phyloP scores from a whole-genome alignment of 345 rosid species.

The Cardamine occulta region DNA sequence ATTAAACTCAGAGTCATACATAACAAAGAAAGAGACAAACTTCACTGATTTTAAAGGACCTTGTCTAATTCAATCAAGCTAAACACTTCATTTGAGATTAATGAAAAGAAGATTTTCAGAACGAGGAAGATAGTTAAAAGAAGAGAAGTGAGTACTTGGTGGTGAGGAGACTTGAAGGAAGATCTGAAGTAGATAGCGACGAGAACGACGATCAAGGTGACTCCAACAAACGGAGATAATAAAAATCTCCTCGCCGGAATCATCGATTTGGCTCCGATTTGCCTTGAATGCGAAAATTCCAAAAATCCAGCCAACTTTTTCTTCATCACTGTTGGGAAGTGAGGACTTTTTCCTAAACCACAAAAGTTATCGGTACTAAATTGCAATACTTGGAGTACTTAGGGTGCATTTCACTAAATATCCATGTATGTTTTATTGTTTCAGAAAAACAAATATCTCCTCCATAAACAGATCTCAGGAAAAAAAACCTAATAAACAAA shows the following conservation, averaged over 20 bases:
- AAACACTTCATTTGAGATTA: neutral
- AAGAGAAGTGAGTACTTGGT: constrained; percentile 48
- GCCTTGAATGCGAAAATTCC: constrained; percentile 2
- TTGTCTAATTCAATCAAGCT: neutral
- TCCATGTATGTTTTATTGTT: no score
- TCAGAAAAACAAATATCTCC: no score
- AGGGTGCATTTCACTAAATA: neutral
- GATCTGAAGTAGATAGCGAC: constrained; percentile 55
- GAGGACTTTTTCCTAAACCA: neutral
- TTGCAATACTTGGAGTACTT: neutral
- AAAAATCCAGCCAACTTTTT: constrained; percentile 10
- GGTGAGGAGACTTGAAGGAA: constrained; percentile 43
- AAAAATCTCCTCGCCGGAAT: constrained; percentile 36
- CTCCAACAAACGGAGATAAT: constrained; percentile 48
- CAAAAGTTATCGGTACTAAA: neutral
- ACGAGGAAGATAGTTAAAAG: neutral
- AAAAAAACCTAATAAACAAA: no score
- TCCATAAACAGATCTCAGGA: no score
- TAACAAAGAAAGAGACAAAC: constrained; percentile 8
- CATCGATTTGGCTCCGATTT: constrained; percentile 36
- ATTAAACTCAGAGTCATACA: neutral
- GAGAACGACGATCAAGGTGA: constrained; percentile 52
- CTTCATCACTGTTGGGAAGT: neutral
- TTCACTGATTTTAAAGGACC: neutral
- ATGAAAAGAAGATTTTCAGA: neutral